Evolutionary conservation across 768 basidiomycete genomes (phyloP), one percentile per base, ranked within the genome.

Genomic region (Mycena vitilis): DNA sequence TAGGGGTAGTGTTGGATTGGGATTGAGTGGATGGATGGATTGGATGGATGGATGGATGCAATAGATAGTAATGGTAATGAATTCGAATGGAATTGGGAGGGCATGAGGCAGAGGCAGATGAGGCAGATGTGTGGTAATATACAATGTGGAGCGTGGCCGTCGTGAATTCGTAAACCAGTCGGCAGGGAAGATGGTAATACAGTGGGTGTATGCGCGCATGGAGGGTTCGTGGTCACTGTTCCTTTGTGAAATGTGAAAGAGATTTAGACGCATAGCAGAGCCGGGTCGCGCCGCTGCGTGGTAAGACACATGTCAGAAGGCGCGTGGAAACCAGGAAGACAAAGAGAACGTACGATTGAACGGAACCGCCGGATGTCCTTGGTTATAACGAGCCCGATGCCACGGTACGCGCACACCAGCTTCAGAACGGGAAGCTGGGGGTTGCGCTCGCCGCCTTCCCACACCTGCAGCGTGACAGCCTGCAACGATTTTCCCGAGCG

Each of bases 381-480:
- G 36, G 86, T 86, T 42, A 88, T 77, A 60, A 78, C 77, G 71
- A 92, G 75, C 36, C 85, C 84, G 52, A 92, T 81, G 54, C 91
- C 91, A 67, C 83, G 82, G 72, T 83, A 82, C 18, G 88, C 89
- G 76, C 92, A 94, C 5, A 85, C 86, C 71, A 90, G 88, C 78
- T 85, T 88, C 67, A 94, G 79, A 45, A 81, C 80, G 25, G 86
- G 73, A 40, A 91, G 81, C 69, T 86, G 81, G 45, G 83, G 78
- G 63, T 91, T 86, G 15, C 72, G 75, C 52, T 84, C 78, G 3
- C 87, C 87, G 45, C 84, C 84, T 48, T 82, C 79, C 84, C 87
- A 88, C 47, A 89, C 49, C 62, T 88, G 85, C 51, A 90, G 78
- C 12, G 86, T 88, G 42, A 93, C 76, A 45, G 79, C 78, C 60